Evolutionary conservation across 768 basidiomycete species (phyloP), one percentile per base, ranked within the genome.

Genomic region (Coprinopsis marcescibilis): DNA sequence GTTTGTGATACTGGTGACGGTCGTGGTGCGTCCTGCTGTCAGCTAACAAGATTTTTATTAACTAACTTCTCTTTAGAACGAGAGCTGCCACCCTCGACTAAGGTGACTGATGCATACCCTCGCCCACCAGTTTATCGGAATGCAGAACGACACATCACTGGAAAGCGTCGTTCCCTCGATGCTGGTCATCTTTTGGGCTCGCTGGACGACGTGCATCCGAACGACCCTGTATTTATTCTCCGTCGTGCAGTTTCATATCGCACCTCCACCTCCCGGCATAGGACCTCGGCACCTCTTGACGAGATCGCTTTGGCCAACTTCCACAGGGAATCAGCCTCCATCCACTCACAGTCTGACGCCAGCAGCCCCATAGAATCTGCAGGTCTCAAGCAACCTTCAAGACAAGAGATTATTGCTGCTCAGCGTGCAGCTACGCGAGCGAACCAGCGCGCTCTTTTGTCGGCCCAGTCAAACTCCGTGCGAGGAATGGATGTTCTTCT

Each of bases 361-460:
- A 45, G 26, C 23, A 40, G 38, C 29, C 37, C 41, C 70, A 57
- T 47, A 57, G 20, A 55, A 50, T n/a, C 44, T 56, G 17, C 44
- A 51, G 8, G 52, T 43, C 54, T 55, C 11, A 65, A 66, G 49
- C 61, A 62, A 35, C 69, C 66, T 1, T 88, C 89, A 2, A 77
- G 83, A 19, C 88, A 89, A 52, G 92, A 96, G 55, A 86, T 96
- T 57, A 96, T 97, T 47, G 89, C 89, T 11, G 92, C 92, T 4
- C 95, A 97, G 59, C 80, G 94, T 4, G 89, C 86, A 1, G 88
- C 83, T 0, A 83, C 78, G 5, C 77, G 89, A 10, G 94, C 92
- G 1, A 94, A 82, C 51, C 94, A 87, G 30, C 85, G 85, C 6
- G 83, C 95, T 21, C 80, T 96, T 20, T 61, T 78, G 1, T 86